A percentile compares a stretch with the other conserved stretches of the same genome.
These are phyloP conservation scores for Suillus cothurnatus DNA, from an alignment of 768 basidiomycete genomes.

Conservation along the genomic window DNA sequence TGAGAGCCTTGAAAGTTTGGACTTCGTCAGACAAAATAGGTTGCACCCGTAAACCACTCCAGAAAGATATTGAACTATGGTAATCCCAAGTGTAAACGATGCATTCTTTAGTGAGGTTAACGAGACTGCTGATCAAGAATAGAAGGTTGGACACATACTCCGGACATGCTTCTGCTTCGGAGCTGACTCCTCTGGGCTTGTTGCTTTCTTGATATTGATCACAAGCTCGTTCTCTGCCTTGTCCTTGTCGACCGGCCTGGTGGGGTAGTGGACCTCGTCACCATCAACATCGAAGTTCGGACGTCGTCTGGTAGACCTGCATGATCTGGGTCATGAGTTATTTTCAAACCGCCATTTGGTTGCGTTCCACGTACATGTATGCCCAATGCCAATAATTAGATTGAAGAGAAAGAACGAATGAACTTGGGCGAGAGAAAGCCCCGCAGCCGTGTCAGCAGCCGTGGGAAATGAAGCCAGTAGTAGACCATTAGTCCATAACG, in stretches of 20 bases:
- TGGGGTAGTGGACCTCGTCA: constrained; percentile 88
- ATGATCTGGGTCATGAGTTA: constrained; percentile 7
- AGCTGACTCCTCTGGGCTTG: constrained; percentile 90
- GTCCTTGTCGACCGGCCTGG: constrained; percentile 97
- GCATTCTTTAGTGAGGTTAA: constrained; percentile 62
- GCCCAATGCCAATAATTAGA: constrained; percentile 13
- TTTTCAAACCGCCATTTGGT: constrained; percentile 1
- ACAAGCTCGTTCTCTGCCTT: constrained; percentile 95
- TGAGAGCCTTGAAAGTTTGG: constrained; percentile 97
- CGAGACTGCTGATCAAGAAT: constrained; percentile 6
- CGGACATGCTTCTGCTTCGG: constrained; percentile 99
- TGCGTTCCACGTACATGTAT: constrained; percentile 12
- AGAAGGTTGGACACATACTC: constrained; percentile 58
- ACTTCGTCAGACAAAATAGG: constrained; percentile 97
- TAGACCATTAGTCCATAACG: background rate
- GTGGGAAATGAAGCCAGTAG: background rate
- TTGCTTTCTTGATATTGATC: constrained; percentile 98
- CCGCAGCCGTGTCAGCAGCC: background rate
- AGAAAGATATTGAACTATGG: constrained; percentile 95
- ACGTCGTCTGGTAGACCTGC: constrained; percentile 37
- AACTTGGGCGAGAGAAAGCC: background rate
- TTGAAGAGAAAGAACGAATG: background rate
- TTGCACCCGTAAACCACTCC: constrained; percentile 95
- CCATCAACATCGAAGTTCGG: constrained; percentile 69
- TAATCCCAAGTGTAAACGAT: constrained; percentile 99